Conservation (phyloP, 163 green algal genomes). For the Picocystis sp. region DNA sequence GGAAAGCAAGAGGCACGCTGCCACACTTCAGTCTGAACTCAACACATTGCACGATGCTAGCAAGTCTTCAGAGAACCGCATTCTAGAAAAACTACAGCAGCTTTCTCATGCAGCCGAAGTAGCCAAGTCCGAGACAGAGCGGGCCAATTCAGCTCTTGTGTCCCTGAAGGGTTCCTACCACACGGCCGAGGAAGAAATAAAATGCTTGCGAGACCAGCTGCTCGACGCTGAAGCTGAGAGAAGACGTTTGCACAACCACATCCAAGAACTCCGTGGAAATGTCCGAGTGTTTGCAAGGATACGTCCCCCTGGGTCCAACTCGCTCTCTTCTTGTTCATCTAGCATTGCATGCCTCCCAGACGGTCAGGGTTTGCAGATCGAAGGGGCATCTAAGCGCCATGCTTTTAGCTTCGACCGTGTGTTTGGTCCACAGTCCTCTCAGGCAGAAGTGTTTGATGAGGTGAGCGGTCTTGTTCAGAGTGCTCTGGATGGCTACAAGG, state of each 20-base stretch:
- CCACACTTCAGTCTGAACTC: too few relatives aligned
- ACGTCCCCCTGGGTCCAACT: slow-evolving; percentile 2
- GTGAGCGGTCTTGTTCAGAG: slow-evolving; percentile 83
- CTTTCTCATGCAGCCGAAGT: too few relatives aligned
- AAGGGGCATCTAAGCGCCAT: slow-evolving; percentile 48
- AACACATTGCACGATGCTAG: too few relatives aligned
- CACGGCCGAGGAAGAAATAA: too few relatives aligned
- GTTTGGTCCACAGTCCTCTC: slow-evolving; percentile 34
- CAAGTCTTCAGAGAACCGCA: too few relatives aligned
- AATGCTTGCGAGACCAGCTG: too few relatives aligned
- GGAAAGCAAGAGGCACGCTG: too few relatives aligned
- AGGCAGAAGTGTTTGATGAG: slow-evolving; percentile 72
- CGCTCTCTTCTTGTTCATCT: neutral
- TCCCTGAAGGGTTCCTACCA: too few relatives aligned
- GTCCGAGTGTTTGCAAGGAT: slow-evolving; percentile 23
- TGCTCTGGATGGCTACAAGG: slow-evolving; percentile 89
- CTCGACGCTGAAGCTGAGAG: slow-evolving; percentile 32
- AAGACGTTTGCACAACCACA: slow-evolving; percentile 66
- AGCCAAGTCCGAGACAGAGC: too few relatives aligned
- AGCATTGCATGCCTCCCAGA: slow-evolving; percentile 26
- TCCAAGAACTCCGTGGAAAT: slow-evolving; percentile 72
- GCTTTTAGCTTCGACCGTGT: slow-evolving; percentile 65
- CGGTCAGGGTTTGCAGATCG: slow-evolving; percentile 26
- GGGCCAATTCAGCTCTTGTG: too few relatives aligned
- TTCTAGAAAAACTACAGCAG: too few relatives aligned